Percentiles rank a stretch among this genome's conserved stretches.
Conservation (phyloP, 164 flowering plant genomes). For the Pachysandra terminalis region DNA sequence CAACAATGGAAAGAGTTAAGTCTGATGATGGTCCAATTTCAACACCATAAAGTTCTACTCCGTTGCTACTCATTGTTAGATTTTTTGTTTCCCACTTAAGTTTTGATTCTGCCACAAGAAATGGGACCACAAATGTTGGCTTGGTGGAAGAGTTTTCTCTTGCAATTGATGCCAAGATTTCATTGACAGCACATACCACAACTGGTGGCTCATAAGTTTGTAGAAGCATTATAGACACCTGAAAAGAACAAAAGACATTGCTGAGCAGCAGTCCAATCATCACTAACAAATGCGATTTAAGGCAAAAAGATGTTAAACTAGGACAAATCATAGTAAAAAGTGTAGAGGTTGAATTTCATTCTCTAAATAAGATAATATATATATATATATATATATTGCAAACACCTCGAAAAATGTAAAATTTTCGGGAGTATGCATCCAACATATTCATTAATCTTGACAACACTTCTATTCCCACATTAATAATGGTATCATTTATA, state of each 20-base stretch:
- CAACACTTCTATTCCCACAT: too few relatives aligned
- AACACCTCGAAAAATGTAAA: too few relatives aligned
- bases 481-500: too few relatives aligned
- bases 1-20: constrained; percentile 25
- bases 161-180: constrained; percentile 40
- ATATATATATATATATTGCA: too few relatives aligned
- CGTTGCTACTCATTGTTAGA: constrained; percentile 10
- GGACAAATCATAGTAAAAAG: too few relatives aligned
- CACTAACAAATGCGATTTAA: too few relatives aligned
- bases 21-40: constrained; percentile 52
- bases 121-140: constrained; percentile 57
- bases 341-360: too few relatives aligned
- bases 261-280: background rate
- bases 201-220: constrained; percentile 56
- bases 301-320: too few relatives aligned
- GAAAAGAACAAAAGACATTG: constrained; percentile 2
- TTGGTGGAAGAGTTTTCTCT: constrained; percentile 32
- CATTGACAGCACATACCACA: constrained; percentile 59
- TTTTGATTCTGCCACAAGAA: constrained; percentile 42
- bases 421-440: too few relatives aligned
- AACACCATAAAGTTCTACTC: constrained; percentile 38
- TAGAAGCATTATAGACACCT: constrained; percentile 65
- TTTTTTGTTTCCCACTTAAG: constrained; percentile 37
- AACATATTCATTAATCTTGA: too few relatives aligned
- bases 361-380: too few relatives aligned